Evolutionary conservation across 2,329 filamentous ascomycete species (phyloP).

Genomic region (Aspergillus aculeatus): DNA sequence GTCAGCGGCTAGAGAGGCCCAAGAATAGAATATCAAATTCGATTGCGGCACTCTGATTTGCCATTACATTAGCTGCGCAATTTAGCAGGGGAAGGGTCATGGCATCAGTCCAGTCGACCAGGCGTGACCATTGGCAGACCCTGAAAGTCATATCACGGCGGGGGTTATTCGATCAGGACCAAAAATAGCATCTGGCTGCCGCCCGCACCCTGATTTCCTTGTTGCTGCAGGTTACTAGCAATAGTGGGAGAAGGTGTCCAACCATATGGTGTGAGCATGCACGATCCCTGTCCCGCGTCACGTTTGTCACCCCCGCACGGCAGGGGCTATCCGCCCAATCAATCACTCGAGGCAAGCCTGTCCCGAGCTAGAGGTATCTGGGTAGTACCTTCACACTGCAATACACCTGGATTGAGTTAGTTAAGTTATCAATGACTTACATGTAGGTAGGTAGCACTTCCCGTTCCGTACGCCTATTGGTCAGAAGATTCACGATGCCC

Average conservation of each 20-base stretch:
- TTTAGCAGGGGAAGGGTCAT: not conserved
- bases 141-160: not conserved
- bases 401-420: too few species aligned
- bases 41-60: not conserved
- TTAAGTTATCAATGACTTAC: too few species aligned
- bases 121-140: not conserved
- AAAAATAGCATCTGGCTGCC: slow-evolving; percentile 8
- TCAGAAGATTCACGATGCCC: too few species aligned
- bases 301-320: not conserved
- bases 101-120: not conserved
- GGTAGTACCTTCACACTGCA: too few species aligned
- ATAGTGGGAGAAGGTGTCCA: not conserved
- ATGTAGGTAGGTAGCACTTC: too few species aligned
- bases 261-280: not conserved
- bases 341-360: not conserved
- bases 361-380: too few species aligned
- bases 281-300: not conserved
- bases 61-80: not conserved
- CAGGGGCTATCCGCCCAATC: not conserved
- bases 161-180: not conserved
- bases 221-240: not conserved
- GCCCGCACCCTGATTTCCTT: not conserved
- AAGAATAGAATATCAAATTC: slow-evolving; percentile 8
- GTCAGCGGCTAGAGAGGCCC: not conserved
- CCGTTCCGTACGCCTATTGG: too few species aligned